phyloP scores from a whole-genome alignment of 2,329 filamentous ascomycete species.

The Zymoseptoria pseudotritici region DNA sequence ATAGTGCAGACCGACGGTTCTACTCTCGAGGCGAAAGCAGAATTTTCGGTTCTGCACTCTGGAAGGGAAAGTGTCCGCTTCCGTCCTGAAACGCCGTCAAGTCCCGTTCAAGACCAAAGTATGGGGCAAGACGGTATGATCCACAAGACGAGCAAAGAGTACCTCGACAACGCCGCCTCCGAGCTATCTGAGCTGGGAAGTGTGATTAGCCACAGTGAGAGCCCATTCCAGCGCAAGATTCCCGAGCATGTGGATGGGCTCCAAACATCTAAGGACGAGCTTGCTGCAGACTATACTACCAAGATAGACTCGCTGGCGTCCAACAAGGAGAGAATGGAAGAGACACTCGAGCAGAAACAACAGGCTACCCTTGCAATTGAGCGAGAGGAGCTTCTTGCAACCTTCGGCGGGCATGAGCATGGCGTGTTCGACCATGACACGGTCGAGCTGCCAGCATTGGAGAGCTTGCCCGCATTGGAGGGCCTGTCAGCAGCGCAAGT shows the following conservation, averaged over 20 bases:
- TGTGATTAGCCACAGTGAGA: slow-evolving; percentile 30
- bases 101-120: slow-evolving; percentile 9
- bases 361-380: slow-evolving; percentile 28
- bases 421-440: background rate
- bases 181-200: slow-evolving; percentile 30
- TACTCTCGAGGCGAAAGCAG: slow-evolving; percentile 8
- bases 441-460: background rate
- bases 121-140: slow-evolving; percentile 12
- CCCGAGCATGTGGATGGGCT: slow-evolving; percentile 31
- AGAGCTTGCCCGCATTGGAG: background rate
- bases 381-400: slow-evolving; percentile 25
- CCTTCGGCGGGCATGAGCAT: slow-evolving; percentile 14
- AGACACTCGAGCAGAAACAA: slow-evolving; percentile 24
- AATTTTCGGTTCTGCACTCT: slow-evolving; percentile 7
- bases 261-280: slow-evolving; percentile 29
- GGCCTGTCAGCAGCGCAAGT: slow-evolving; percentile 7
- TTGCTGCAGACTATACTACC: slow-evolving; percentile 28
- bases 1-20: slow-evolving; percentile 19
- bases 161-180: slow-evolving; percentile 26
- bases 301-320: slow-evolving; percentile 26
- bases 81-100: slow-evolving; percentile 11
- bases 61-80: slow-evolving; percentile 9
- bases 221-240: slow-evolving; percentile 30
- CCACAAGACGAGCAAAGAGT: slow-evolving; percentile 25
- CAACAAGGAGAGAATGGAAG: slow-evolving; percentile 26